Evolutionary conservation across 2,329 filamentous ascomycete species (phyloP).

Genomic region (Phaeosphaeriaceae sp.): DNA sequence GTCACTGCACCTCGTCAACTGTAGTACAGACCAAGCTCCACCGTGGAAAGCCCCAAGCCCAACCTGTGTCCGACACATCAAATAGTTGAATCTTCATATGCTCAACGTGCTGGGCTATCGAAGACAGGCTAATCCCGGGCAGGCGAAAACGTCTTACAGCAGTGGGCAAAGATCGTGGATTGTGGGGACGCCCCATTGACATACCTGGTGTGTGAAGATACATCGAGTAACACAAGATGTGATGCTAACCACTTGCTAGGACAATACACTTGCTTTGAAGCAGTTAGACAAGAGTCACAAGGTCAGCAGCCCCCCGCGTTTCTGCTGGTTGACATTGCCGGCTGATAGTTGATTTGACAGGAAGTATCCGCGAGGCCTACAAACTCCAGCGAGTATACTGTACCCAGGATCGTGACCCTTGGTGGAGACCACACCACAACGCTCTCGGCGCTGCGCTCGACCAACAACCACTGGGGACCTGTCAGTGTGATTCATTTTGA

Average conservation of each 20-base stretch:
- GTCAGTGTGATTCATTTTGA: constrained; percentile 67
- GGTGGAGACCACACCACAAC: constrained; percentile 66
- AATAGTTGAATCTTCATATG: too few species aligned
- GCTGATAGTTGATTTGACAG: constrained; percentile 24
- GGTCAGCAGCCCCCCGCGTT: constrained; percentile 34
- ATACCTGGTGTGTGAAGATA: constrained; percentile 47
- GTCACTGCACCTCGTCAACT: background rate
- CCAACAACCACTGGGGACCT: constrained; percentile 58
- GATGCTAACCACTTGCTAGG: constrained; percentile 31
- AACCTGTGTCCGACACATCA: too few species aligned
- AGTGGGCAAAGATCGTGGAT: constrained; percentile 62
- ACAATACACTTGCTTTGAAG: constrained; percentile 62
- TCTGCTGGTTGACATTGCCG: background rate
- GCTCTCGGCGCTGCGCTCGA: constrained; percentile 59
- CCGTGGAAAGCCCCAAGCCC: background rate
- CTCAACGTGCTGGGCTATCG: too few species aligned
- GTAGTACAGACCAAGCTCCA: background rate
- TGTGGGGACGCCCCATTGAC: constrained; percentile 63
- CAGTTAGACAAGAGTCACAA: constrained; percentile 61
- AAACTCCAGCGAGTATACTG: constrained; percentile 53
- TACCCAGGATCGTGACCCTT: constrained; percentile 60
- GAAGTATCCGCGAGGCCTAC: constrained; percentile 56
- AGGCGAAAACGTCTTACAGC: constrained; percentile 53
- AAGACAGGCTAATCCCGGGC: background rate
- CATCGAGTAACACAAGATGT: background rate